Percentiles rank a stretch among this genome's conserved stretches.
Conservation (phyloP, 345 rosid genomes). For the Erucastrum elatum region DNA sequence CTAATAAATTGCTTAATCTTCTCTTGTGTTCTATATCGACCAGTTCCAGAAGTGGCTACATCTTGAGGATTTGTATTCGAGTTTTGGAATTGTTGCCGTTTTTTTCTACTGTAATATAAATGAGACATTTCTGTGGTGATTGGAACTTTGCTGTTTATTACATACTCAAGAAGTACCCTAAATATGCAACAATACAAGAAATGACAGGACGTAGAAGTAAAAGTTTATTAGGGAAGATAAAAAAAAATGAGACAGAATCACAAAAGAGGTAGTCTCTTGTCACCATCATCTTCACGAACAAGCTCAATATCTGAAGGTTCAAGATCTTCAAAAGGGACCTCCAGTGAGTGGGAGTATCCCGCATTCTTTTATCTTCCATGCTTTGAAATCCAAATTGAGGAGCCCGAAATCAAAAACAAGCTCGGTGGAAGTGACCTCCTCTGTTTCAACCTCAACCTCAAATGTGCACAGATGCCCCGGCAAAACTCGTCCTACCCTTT, state of each 20-base stretch:
- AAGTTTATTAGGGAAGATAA: background rate
- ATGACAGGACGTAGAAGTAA: background rate
- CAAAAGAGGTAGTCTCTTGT: background rate
- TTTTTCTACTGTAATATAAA: background rate
- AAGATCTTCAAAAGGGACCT: background rate
- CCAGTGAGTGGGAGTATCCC: background rate
- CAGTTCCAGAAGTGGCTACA: no score
- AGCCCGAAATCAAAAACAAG: background rate
- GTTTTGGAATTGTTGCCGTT: no score
- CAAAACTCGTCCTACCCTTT: background rate
- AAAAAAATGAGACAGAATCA: background rate
- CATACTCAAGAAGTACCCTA: background rate
- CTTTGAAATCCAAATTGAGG: background rate
- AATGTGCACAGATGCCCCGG: background rate
- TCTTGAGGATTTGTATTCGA: background rate
- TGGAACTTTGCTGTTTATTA: background rate
- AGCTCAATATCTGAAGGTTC: background rate
- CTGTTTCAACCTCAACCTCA: background rate
- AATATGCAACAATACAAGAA: no score
- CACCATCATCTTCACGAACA: background rate
- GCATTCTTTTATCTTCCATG: background rate
- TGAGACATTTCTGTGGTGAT: background rate
- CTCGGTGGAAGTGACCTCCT: background rate
- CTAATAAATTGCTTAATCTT: no score
- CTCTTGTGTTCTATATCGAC: background rate